Evolutionary conservation across 2,329 filamentous ascomycete genomes (phyloP), one percentile per base, ranked within the genome.

Genomic region (Graphiopsis chlorocephala): DNA sequence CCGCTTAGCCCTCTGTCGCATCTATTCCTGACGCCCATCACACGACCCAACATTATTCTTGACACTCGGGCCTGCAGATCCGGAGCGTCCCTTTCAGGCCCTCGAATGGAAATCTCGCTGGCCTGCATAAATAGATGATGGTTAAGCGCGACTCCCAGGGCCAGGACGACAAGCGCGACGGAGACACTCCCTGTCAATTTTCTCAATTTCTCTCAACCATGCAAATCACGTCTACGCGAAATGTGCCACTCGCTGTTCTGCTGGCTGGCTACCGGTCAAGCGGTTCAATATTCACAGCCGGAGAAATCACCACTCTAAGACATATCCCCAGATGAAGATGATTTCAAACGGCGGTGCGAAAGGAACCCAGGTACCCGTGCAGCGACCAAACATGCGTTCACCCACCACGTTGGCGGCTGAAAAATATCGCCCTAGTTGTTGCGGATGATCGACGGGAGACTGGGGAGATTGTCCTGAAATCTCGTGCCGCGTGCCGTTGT

Each of bases 381-480:
- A 20, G 47, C 17, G 28, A 53, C 33, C 31, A 38, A 55, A 55
- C 48, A 62, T 62, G 60, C 33, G 60, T 62, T 62, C 59, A 42
- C 33, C 28, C n/a, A 28, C 60, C 26, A 42, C 48, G 48, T 52
- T 31, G 47, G 42, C 58, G 45, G 29, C 33, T 35, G 8, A 33
- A 20, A 31, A 12, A 33, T 17, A 10, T 29, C 29, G 60, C 48
- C 48, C 33, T 55, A 62, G 48, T 42, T 33, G 20, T 42, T 25
- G 48, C 48, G 33, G 20, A 45, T 45, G 60, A 55, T 55, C 60
- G 48, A n/a, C 60, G 33, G 60, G 60, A 62, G n/a, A 55, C 50
- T 55, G 48, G 60, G 60, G 60, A 62, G 26, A 62, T 62, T 62
- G 33, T 50, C 60, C 60, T 62, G 25, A 50, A 62, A 62, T 62